A percentile compares a stretch with the other conserved stretches of the same genome.
phyloP scores from a whole-genome alignment of 164 flowering plant species.

The Stephania cephalantha region DNA sequence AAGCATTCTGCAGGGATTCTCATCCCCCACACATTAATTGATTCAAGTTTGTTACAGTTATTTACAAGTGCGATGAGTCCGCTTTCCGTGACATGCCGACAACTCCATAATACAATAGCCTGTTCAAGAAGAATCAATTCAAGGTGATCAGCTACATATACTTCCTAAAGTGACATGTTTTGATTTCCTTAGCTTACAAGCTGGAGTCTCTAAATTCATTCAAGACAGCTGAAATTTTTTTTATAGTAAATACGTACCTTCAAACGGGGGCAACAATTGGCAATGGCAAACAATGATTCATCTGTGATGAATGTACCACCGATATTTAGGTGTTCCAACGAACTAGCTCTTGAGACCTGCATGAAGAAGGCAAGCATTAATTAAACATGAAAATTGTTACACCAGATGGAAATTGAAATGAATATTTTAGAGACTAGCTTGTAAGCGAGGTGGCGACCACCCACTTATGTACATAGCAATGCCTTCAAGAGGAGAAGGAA shows the following conservation, averaged over 20 bases:
- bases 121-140: conserved; percentile 17
- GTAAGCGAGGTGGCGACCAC: background rate
- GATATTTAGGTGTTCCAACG: conserved; percentile 71
- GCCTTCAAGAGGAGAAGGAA: background rate
- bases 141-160: background rate
- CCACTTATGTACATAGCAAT: background rate
- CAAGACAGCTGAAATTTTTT: background rate
- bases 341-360: conserved; percentile 67
- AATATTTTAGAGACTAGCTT: background rate
- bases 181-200: background rate
- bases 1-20: conserved; percentile 73
- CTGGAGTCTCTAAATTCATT: background rate
- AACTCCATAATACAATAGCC: conserved; percentile 86
- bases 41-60: conserved; percentile 62
- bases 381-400: background rate
- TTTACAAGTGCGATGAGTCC: conserved; percentile 77
- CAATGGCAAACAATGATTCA: conserved; percentile 71
- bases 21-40: conserved; percentile 84
- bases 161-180: background rate
- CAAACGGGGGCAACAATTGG: conserved; percentile 60
- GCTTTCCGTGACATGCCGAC: conserved; percentile 79
- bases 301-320: conserved; percentile 97
- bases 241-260: conserved; percentile 39
- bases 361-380: conserved; percentile 5
- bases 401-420: background rate